Conservation (phyloP, 345 rosid species). For the Brassica incana region DNA sequence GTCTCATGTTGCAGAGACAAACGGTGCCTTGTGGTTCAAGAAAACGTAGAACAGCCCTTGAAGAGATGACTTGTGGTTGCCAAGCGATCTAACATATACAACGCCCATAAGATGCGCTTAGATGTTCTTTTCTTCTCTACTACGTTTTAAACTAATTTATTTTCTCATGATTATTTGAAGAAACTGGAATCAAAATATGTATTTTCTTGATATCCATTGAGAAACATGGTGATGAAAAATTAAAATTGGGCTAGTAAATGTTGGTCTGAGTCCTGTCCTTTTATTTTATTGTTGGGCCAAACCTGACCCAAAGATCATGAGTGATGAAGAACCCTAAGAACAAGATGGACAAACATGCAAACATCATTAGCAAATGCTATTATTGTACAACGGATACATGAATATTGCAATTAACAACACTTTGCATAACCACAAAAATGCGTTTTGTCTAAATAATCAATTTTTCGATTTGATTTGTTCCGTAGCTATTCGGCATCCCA, state of each 20-base stretch:
- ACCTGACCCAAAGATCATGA: neutral
- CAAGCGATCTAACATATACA: conserved; percentile 24
- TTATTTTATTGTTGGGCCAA: neutral
- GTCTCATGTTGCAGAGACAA: conserved; percentile 40
- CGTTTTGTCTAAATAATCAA: too few species aligned
- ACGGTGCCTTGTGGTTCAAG: conserved; percentile 26
- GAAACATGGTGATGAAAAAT: neutral
- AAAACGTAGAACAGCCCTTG: conserved; percentile 26
- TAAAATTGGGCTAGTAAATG: neutral
- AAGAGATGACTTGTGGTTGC: conserved; percentile 24
- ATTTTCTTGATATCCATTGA: neutral
- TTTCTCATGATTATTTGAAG: neutral
- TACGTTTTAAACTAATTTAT: neutral
- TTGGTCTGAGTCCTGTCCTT: neutral
- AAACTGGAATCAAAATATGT: neutral
- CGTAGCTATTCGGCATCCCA: too few species aligned
- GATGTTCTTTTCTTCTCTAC: neutral
- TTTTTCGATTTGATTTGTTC: too few species aligned
- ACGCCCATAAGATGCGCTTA: neutral
- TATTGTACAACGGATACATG: neutral
- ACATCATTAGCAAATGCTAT: neutral
- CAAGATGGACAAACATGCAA: too few species aligned
- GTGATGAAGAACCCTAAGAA: neutral
- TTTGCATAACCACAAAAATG: neutral
- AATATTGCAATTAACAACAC: neutral